These are phyloP conservation scores for Diaporthe longicolla DNA, from an alignment of 2,329 filamentous ascomycete genomes.

Conservation along the genomic window DNA sequence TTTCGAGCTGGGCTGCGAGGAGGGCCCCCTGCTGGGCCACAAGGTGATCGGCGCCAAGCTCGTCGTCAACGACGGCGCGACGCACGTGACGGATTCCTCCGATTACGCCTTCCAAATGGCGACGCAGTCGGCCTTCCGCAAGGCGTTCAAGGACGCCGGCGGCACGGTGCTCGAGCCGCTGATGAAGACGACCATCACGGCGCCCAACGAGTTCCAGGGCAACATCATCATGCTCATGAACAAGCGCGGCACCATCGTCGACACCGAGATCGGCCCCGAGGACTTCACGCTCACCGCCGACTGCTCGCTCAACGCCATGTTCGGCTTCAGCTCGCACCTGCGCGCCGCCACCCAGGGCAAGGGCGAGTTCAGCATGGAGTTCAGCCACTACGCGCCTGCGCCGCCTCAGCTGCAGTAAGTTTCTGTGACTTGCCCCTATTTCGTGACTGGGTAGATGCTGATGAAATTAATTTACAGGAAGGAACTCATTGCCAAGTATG, in stretches of 20 bases:
- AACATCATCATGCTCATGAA: slow-evolving; percentile 95
- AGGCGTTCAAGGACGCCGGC: slow-evolving; percentile 85
- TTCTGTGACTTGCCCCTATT: not conserved
- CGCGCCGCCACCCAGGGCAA: slow-evolving; percentile 97
- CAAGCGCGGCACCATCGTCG: slow-evolving; percentile 95
- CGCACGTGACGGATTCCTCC: slow-evolving; percentile 97
- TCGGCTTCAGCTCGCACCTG: slow-evolving; percentile 93
- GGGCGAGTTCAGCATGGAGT: slow-evolving; percentile 99
- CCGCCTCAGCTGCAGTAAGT: slow-evolving; percentile 89
- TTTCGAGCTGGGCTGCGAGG: slow-evolving; percentile 85
- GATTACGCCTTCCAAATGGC: slow-evolving; percentile 97
- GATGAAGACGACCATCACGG: slow-evolving; percentile 98
- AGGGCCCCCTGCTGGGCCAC: slow-evolving; percentile 93
- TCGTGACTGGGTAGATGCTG: slow-evolving; percentile 45
- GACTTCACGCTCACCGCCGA: slow-evolving; percentile 95
- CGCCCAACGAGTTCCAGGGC: slow-evolving; percentile 97
- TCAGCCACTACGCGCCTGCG: slow-evolving; percentile 92
- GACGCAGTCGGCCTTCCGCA: slow-evolving; percentile 96
- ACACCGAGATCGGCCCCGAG: slow-evolving; percentile 93
- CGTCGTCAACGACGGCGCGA: slow-evolving; percentile 96
- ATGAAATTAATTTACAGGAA: slow-evolving; percentile 58
- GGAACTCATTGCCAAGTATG: slow-evolving; percentile 71
- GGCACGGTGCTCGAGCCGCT: slow-evolving; percentile 93
- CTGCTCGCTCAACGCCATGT: slow-evolving; percentile 97
- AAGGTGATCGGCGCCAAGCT: slow-evolving; percentile 90